Base-by-base conservation (phyloP, 805 yeast genomes). In the Suhomyces vadensis region DNA sequence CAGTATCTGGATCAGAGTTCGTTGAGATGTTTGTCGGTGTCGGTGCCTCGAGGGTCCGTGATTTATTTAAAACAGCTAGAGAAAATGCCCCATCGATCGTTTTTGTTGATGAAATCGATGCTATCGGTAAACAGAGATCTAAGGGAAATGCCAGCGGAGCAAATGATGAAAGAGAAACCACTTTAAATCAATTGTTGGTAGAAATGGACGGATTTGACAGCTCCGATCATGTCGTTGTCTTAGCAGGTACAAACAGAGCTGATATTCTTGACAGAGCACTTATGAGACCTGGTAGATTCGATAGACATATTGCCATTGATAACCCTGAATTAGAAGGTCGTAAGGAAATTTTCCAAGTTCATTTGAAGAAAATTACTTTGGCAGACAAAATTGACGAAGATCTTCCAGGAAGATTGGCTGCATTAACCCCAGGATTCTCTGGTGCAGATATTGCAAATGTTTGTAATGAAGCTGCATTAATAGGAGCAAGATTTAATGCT, bases 11-110 rank as follows among this genome's bases (percentile, higher is more conserved):
- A 51, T 91, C 98, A 5, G 99, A 92, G 65, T 92, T 92, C 55
- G 96, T 94, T 10, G 98, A 92, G 65, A 94, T 92, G 98, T 94
- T 90, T 73, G 98, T 91, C 23, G 99, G 99, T 75, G 97, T 92
- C 19, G 99, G 99, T 71, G 98, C 99, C 1, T 86, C 96, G 13
- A 81, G 99, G 64, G 99, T 94, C 22, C 90, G 99, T 64, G 99
- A 94, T 64, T 73, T 94, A 56, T 94, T 94, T 71, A 79, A 84
- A 51, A 86, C 87, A 22, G 99, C 99, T 1, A 79, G 98, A 58
- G 88, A 87, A 61, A 82, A 85, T 65, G 96, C 99, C 0, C 99
- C 99, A 11, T 77, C 95, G 26, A 94, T 94, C 58, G 82, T 94
- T n/a, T 95, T 94, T 56, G 91, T 94, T 40, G 99, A 94, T 73